phyloP scores from a whole-genome alignment of 192 early-diverging fungal species.

The Blastocladiella britannica region DNA sequence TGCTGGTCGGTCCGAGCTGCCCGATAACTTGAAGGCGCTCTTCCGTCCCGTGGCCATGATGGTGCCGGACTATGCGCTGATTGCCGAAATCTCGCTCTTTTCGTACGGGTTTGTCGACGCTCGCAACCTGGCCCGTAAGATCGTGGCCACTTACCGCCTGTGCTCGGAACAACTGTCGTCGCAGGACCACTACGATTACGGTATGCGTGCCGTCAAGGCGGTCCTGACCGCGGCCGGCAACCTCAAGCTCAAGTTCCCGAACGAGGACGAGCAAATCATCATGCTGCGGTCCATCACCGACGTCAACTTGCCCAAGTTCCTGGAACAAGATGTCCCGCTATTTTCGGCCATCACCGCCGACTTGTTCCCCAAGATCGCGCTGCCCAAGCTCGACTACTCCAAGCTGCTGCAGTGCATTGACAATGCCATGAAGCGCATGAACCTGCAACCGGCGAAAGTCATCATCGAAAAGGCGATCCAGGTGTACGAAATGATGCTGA shows the following conservation, averaged over 20 bases:
- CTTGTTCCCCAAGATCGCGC: conserved; percentile 82
- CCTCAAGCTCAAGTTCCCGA: conserved; percentile 66
- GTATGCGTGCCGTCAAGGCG: conserved; percentile 92
- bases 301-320: conserved; percentile 91
- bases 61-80: conserved; percentile 85
- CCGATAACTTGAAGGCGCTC: conserved; percentile 96
- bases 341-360: conserved; percentile 69
- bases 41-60: conserved; percentile 99
- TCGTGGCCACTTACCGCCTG: conserved; percentile 92
- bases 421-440: conserved; percentile 48
- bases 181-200: conserved; percentile 98
- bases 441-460: conserved; percentile 46
- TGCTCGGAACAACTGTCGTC: conserved; percentile 84
- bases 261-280: conserved; percentile 24
- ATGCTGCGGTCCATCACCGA: conserved; percentile 92
- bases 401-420: conserved; percentile 50
- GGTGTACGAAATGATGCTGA: conserved; percentile 89
- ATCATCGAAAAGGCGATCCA: conserved; percentile 97
- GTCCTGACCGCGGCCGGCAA: conserved; percentile 95
- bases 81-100: conserved; percentile 98
- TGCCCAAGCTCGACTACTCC: conserved; percentile 52
- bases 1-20: conserved; percentile 90
- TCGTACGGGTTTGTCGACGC: conserved; percentile 97
- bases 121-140: conserved; percentile 77
- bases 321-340: conserved; percentile 78